Percentiles rank a stretch among this genome's conserved stretches.
Evolutionary conservation across 306 rosid genomes (phyloP).

Genomic region (Rosa chinensis): DNA sequence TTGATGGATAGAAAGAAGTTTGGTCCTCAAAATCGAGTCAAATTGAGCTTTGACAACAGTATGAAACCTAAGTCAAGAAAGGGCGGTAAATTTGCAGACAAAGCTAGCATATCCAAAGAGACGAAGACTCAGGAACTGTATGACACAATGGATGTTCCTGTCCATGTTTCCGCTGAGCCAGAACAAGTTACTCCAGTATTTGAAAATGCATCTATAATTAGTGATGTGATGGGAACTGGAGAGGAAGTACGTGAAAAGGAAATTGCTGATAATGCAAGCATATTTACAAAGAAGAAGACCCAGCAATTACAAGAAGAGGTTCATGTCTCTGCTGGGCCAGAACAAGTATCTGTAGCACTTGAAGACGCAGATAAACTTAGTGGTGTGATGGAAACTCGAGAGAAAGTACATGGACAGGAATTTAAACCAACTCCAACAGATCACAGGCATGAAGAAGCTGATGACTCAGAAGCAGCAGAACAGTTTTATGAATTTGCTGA

Average conservation of each 20-base stretch:
- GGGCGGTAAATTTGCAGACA: slow-evolving; percentile 31
- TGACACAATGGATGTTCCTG: slow-evolving; percentile 36
- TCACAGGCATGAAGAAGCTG: slow-evolving; percentile 39
- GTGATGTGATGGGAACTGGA: slow-evolving; percentile 34
- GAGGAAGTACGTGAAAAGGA: slow-evolving; percentile 32
- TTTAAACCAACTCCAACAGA: slow-evolving; percentile 35
- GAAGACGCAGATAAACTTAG: slow-evolving; percentile 21
- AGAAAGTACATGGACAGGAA: slow-evolving; percentile 33
- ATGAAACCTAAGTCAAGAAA: slow-evolving; percentile 35
- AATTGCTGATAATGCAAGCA: slow-evolving; percentile 9
- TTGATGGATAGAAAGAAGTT: slow-evolving; percentile 73
- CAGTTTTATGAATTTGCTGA: slow-evolving; percentile 35
- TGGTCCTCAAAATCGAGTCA: slow-evolving; percentile 51
- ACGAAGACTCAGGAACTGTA: slow-evolving; percentile 32
- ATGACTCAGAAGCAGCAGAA: slow-evolving; percentile 38
- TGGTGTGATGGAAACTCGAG: slow-evolving; percentile 35
- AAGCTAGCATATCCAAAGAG: slow-evolving; percentile 38
- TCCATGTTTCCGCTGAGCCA: slow-evolving; percentile 31
- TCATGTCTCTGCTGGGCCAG: slow-evolving; percentile 36
- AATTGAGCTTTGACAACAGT: slow-evolving; percentile 40
- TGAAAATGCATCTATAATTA: slow-evolving; percentile 20
- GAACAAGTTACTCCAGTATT: slow-evolving; percentile 38
- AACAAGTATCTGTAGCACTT: slow-evolving; percentile 36
- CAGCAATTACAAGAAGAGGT: slow-evolving; percentile 37
- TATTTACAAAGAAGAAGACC: slow-evolving; percentile 38